phyloP scores from a whole-genome alignment of 345 rosid species.

The Brassica rapa region DNA sequence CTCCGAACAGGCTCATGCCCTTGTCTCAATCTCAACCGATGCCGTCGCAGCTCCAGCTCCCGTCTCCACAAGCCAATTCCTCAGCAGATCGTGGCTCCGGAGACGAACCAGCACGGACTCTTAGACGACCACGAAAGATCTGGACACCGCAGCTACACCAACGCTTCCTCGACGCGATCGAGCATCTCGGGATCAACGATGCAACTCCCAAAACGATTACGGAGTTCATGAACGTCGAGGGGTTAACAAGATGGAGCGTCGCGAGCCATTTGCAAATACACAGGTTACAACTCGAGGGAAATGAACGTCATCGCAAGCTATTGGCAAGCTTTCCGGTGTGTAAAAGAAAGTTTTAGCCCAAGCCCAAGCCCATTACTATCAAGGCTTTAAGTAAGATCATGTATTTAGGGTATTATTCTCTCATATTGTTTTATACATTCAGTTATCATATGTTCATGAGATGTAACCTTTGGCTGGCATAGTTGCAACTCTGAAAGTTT shows the following conservation, averaged over 20 bases:
- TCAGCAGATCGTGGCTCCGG: constrained; percentile 74
- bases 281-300: too few species aligned
- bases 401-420: too few species aligned
- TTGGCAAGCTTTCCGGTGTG: too few species aligned
- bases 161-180: constrained; percentile 84
- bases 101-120: constrained; percentile 80
- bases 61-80: constrained; percentile 54
- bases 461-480: too few species aligned
- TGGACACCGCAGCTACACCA: constrained; percentile 93
- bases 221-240: constrained; percentile 93
- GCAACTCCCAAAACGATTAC: constrained; percentile 87
- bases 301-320: too few species aligned
- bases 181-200: constrained; percentile 68
- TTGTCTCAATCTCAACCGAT: constrained; percentile 61
- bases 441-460: too few species aligned
- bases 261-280: constrained; percentile 77
- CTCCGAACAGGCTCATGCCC: constrained; percentile 87
- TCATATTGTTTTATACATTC: too few species aligned
- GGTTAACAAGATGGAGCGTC: constrained; percentile 79
- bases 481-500: too few species aligned
- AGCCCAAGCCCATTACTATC: too few species aligned
- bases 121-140: constrained; percentile 74
- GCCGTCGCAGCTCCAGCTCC: constrained; percentile 43
- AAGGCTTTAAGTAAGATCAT: too few species aligned
- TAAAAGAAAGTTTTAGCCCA: too few species aligned